Base-by-base conservation (phyloP, 2,329 filamentous ascomycete species). In the Fusarium protoensiforme region DNA sequence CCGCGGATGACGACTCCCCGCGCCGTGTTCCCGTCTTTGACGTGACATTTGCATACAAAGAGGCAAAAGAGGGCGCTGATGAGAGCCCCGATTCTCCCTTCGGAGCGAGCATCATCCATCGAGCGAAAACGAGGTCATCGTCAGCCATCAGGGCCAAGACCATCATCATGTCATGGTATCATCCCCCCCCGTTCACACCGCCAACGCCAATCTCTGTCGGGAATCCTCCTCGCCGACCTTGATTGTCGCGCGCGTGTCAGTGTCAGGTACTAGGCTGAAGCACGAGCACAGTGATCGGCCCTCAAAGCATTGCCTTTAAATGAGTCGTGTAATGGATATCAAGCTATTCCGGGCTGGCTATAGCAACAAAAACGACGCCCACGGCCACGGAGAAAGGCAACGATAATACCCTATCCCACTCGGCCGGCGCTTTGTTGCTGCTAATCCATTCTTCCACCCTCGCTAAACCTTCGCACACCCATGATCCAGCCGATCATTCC, bases 161-260 rank as follows among this genome's bases (percentile, higher is more conserved):
- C 35, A 60, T 46, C 22, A 31, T 29, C 39, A 61, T 54, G 39
- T 59, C 65, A 57, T 68, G 57, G 54, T 11, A 22, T 10, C 18
- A n/a, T 5, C 10, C 20, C 11, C 7, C 43, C 41, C 16, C 24
- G 39, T 66, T 64, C 35, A 58, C 58, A 54, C 54, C 67, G 46
- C 70, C 73, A 73, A 67, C 48, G 31, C 71, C 68, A 68, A 71
- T 31, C 71, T 73, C 56, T 58, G 66, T 73, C 63, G 60, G 70
- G 70, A 70, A 71, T 73, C 59, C 70, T 73, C 46, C 57, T 73
- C 70, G 70, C 51, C 51, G 29, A 31, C 27, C 27, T 27, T 48
- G 8, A 24, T 48, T 27, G 22, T 48, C 24, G n/a, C 43, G 43
- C 43, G 39, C 39, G 39, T 43, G 43, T 54, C 27, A 33, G 29